Evolutionary conservation across 768 basidiomycete genomes (phyloP).

Genomic region (Xerocomellus chrysenteron): DNA sequence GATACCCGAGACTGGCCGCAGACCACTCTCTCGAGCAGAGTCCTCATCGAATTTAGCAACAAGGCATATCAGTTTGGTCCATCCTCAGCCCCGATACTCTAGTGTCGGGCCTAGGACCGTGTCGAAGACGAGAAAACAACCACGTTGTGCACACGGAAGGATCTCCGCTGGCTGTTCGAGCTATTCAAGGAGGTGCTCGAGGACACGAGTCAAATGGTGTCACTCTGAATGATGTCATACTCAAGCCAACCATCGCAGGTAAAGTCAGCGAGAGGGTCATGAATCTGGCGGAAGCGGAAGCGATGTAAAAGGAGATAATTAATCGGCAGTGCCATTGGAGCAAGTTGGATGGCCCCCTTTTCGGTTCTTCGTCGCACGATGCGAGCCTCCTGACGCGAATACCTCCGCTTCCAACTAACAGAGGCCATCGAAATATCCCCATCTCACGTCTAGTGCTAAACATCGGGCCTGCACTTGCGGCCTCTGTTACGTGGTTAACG

Average conservation of each 20-base stretch:
- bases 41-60: constrained; percentile 28
- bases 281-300: constrained; percentile 53
- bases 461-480: constrained; percentile 68
- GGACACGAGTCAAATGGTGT: constrained; percentile 80
- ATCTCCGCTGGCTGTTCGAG: constrained; percentile 79
- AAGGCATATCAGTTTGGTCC: constrained; percentile 27
- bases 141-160: constrained; percentile 66
- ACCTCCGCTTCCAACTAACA: constrained; percentile 29
- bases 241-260: constrained; percentile 77
- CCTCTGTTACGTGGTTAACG: constrained; percentile 90
- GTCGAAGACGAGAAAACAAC: constrained; percentile 71
- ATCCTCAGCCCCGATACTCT: constrained; percentile 23
- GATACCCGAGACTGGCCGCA: constrained; percentile 45
- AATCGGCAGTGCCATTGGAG: constrained; percentile 32
- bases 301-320: constrained; percentile 36
- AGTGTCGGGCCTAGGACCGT: constrained; percentile 39
- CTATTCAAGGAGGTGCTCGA: constrained; percentile 81
- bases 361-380: constrained; percentile 43
- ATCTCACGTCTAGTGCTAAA: constrained; percentile 69
- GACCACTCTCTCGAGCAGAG: constrained; percentile 44
- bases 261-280: constrained; percentile 71
- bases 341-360: constrained; percentile 86
- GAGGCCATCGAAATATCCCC: constrained; percentile 21
- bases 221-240: constrained; percentile 83
- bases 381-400: constrained; percentile 15